Percentiles rank a stretch among this genome's conserved stretches.
Conservation (phyloP, 768 basidiomycete species). For the Tylopilus sp. region DNA sequence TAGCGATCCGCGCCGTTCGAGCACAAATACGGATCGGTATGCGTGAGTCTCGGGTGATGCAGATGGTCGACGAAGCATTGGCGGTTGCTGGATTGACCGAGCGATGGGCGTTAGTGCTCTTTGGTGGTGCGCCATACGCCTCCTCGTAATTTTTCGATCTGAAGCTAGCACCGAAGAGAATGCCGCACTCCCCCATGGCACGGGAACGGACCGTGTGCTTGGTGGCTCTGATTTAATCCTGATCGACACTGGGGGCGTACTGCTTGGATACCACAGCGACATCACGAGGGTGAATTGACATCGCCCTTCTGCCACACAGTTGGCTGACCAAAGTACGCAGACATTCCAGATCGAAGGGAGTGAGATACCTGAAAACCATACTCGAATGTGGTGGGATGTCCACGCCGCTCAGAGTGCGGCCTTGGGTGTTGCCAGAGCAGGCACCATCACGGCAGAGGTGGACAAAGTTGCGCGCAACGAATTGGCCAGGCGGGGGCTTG, state of each 20-base stretch:
- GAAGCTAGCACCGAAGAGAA: constrained; percentile 50
- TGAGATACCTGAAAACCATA: constrained; percentile 49
- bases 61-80: constrained; percentile 57
- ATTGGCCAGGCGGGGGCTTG: constrained; percentile 44
- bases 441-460: constrained; percentile 49
- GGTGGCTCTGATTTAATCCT: constrained; percentile 60
- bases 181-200: constrained; percentile 83
- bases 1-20: constrained; percentile 67
- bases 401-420: constrained; percentile 61
- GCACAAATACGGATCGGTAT: constrained; percentile 65
- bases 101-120: constrained; percentile 64
- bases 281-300: constrained; percentile 61
- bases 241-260: constrained; percentile 68
- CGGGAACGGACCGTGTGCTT: constrained; percentile 64
- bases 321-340: constrained; percentile 24
- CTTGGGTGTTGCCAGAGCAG: constrained; percentile 43
- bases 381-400: constrained; percentile 63
- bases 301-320: neutral
- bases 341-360: constrained; percentile 66
- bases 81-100: constrained; percentile 53
- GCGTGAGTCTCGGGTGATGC: constrained; percentile 64
- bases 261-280: constrained; percentile 77
- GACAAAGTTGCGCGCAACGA: constrained; percentile 59
- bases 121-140: constrained; percentile 57
- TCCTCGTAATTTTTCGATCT: neutral